These are phyloP conservation scores for Hapsidospora chrysogenum DNA, from an alignment of 495 filamentous ascomycete genomes.

Conservation along the genomic window DNA sequence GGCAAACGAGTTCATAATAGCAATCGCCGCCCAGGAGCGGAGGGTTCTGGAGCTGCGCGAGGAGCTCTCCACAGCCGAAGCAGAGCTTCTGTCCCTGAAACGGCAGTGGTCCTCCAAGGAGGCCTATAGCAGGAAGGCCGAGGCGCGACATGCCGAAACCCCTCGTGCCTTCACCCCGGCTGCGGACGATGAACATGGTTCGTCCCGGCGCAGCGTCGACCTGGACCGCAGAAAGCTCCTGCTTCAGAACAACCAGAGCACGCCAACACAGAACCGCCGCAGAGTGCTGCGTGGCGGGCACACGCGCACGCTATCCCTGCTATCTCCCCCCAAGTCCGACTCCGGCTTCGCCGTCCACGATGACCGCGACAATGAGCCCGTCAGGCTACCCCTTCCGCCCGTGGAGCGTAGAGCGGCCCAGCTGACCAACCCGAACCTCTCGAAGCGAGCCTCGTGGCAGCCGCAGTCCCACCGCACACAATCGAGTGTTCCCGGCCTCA, in stretches of 20 bases:
- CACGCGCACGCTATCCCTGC: slow-evolving; percentile 4
- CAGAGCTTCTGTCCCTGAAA: slow-evolving; percentile 60
- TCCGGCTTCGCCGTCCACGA: slow-evolving; percentile 12
- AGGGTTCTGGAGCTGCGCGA: slow-evolving; percentile 81
- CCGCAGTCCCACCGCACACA: slow-evolving; percentile 16
- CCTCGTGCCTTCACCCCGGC: slow-evolving; percentile 4
- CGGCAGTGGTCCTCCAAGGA: slow-evolving; percentile 68
- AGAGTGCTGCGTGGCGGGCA: slow-evolving; percentile 17
- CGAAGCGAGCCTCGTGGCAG: slow-evolving; percentile 32
- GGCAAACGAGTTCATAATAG: slow-evolving; percentile 62
- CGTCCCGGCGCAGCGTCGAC: slow-evolving; percentile 24
- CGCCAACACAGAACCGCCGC: slow-evolving; percentile 20
- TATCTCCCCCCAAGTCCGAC: slow-evolving; percentile 37
- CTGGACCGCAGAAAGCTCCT: slow-evolving; percentile 44
- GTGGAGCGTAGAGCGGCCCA: slow-evolving; percentile 5
- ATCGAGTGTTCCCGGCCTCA: slow-evolving; percentile 52
- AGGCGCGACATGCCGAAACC: slow-evolving; percentile 39
- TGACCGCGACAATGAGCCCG: slow-evolving; percentile 8
- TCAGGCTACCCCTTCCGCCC: slow-evolving; percentile 2
- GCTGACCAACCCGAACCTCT: slow-evolving; percentile 6
- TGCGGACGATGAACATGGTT: slow-evolving; percentile 17
- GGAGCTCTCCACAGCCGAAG: slow-evolving; percentile 67
- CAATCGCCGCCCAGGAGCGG: slow-evolving; percentile 85
- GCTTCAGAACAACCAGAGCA: slow-evolving; percentile 33
- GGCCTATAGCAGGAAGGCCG: slow-evolving; percentile 55